Conservation (phyloP, 306 rosid species). For the Quercus ilex region DNA sequence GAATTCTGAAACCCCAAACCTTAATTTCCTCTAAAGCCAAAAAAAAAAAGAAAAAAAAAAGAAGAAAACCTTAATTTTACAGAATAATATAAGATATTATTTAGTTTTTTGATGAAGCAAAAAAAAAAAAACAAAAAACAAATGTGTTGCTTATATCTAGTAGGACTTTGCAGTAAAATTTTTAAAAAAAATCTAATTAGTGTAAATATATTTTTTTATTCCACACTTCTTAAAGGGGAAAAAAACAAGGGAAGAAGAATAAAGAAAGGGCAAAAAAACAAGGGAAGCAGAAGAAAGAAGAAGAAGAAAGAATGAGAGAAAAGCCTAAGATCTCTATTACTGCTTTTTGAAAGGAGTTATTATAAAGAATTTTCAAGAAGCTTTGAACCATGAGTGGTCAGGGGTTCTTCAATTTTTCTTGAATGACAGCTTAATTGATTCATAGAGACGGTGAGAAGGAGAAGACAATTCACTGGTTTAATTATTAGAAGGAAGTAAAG, state of each 20-base stretch:
- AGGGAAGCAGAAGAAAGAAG: not conserved
- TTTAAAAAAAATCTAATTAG: not conserved
- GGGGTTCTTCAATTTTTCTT: slow-evolving; percentile 12
- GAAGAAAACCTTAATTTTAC: not conserved
- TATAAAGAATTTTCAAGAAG: not conserved
- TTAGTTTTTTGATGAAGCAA: not conserved
- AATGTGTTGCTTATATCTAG: not conserved
- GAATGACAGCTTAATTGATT: not conserved
- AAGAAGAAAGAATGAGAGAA: not conserved
- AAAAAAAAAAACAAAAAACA: not conserved
- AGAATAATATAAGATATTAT: not conserved
- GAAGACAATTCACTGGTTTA: not conserved
- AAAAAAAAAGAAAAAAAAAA: not conserved
- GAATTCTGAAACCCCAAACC: not conserved
- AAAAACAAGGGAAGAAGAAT: not conserved
- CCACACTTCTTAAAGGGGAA: not conserved
- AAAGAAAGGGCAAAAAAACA: not conserved
- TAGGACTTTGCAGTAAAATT: not conserved
- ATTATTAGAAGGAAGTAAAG: slow-evolving; percentile 6
- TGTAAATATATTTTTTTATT: not conserved
- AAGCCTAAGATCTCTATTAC: not conserved
- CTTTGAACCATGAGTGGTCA: slow-evolving; percentile 1
- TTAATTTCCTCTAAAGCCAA: not conserved
- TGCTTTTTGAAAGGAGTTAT: slow-evolving; percentile 10
- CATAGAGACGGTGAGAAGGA: not conserved